Percentiles rank a stretch among this genome's conserved stretches.
Evolutionary conservation across 2,329 filamentous ascomycete genomes (phyloP).

Genomic region (Aspergillus brunneoviolaceus): DNA sequence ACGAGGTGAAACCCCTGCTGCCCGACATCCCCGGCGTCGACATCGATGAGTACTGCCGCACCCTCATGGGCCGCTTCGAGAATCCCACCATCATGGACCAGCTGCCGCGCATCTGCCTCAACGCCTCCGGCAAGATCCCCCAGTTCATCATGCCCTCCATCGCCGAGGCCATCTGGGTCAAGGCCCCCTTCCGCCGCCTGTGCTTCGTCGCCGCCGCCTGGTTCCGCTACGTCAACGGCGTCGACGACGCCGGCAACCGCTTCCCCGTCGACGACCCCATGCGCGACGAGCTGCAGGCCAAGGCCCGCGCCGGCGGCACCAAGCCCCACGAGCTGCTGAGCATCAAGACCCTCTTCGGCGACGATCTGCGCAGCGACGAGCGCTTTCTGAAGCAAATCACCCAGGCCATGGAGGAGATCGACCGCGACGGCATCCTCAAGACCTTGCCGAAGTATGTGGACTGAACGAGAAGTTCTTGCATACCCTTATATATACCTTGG

Average conservation of each 20-base stretch:
- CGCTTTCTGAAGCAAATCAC: slow-evolving; percentile 50
- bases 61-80: slow-evolving; percentile 55
- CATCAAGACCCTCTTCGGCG: slow-evolving; percentile 52
- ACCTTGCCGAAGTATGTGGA: slow-evolving; percentile 53
- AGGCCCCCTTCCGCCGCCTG: slow-evolving; percentile 48
- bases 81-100: slow-evolving; percentile 59
- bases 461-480: slow-evolving; percentile 15
- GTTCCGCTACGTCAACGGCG: slow-evolving; percentile 54
- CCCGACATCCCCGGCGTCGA: slow-evolving; percentile 53
- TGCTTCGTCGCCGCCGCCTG: slow-evolving; percentile 52
- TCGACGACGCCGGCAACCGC: slow-evolving; percentile 49
- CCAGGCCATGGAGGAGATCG: slow-evolving; percentile 50
- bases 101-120: slow-evolving; percentile 53
- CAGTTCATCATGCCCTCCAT: slow-evolving; percentile 45
- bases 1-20: slow-evolving; percentile 55
- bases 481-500: too few relatives aligned
- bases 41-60: slow-evolving; percentile 54
- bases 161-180: slow-evolving; percentile 46
- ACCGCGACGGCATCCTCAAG: slow-evolving; percentile 50
- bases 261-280: slow-evolving; percentile 50
- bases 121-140: slow-evolving; percentile 56
- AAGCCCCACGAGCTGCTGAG: slow-evolving; percentile 47
- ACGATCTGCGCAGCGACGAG: slow-evolving; percentile 51
- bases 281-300: slow-evolving; percentile 49
- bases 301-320: slow-evolving; percentile 46